Base-by-base conservation (phyloP, 2,329 filamentous ascomycete species). In the Colletotrichum horii region DNA sequence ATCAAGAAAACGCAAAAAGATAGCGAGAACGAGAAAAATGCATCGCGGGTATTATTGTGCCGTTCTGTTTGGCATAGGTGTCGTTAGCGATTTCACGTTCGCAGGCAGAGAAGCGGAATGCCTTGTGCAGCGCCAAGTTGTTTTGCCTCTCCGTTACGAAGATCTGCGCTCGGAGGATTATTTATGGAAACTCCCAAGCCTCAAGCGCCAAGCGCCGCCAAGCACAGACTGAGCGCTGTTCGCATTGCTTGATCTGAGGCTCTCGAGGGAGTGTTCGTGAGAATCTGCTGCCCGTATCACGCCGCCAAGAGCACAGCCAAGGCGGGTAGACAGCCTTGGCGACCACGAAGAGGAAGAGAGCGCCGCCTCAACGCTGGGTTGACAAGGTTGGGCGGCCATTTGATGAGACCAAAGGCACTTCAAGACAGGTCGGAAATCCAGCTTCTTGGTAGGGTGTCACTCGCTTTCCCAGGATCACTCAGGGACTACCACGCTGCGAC, bases 141-240 rank as follows among this genome's bases (percentile, higher is more conserved):
- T 0, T 19, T 43, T 43, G 38, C 9, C 22, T 64, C 14, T 14
- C 24, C 22, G 24, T 30, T 52, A 26, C n/a, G 36, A 43, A 61
- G 26, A 55, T 15, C 15, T 22, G 61, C 28, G 69, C 34, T 62
- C 48, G 55, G 62, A 55, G 28, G 22, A 32, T 62, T 65, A 69
- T 75, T 68, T 60, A 58, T 68, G 32, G 64, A 68, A 38, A 16
- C 28, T 43, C 16, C 43, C 43, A 22, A 73, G 64, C n/a, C n/a
- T 56, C 64, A 65, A 48, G 64, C 70, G 73, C 73, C 70, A 73
- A 73, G 73, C n/a, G n/a, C 15, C 36, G 70, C 64, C 70, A 68
- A 68, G 56, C 48, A 43, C 11, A 43, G 58, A 52, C 73, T 58
- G 67, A 32, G 48, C 32, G 19, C 34, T 16, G 24, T 73, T 60